Evolutionary conservation across 1,284 basidiomycete species (phyloP).

Genomic region (Afroboletus lepidellus): DNA sequence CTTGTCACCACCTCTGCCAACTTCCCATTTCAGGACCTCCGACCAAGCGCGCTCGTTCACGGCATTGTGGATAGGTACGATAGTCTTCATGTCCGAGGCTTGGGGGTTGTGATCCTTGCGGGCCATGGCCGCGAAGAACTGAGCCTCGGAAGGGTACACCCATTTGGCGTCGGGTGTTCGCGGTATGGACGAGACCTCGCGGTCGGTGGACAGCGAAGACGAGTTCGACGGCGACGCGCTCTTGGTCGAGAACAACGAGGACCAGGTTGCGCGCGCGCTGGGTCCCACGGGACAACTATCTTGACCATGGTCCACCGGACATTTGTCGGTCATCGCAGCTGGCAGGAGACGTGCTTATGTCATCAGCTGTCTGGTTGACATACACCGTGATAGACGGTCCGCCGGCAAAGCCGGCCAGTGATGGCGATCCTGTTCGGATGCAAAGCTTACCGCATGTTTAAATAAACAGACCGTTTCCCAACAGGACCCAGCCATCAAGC

Average conservation of each 20-base stretch:
- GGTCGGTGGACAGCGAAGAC: slow-evolving; percentile 55
- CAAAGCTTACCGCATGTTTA: background rate
- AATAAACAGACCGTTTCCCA: background rate
- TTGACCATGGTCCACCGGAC: slow-evolving; percentile 57
- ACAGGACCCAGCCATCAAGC: background rate
- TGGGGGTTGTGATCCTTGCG: slow-evolving; percentile 89
- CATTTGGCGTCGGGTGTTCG: slow-evolving; percentile 71
- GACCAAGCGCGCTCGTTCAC: slow-evolving; percentile 97
- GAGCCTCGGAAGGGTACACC: slow-evolving; percentile 98
- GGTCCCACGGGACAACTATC: slow-evolving; percentile 46
- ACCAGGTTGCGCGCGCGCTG: slow-evolving; percentile 49
- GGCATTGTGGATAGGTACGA: slow-evolving; percentile 98
- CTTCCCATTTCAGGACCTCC: slow-evolving; percentile 90
- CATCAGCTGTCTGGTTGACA: slow-evolving; percentile 13
- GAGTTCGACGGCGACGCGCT: slow-evolving; percentile 32
- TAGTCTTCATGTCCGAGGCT: slow-evolving; percentile 86
- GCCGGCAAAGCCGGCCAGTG: background rate
- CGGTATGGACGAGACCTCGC: slow-evolving; percentile 90
- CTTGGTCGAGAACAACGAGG: slow-evolving; percentile 40
- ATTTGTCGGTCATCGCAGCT: slow-evolving; percentile 46
- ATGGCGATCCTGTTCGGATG: background rate
- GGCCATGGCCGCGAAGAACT: slow-evolving; percentile 95
- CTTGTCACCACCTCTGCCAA: slow-evolving; percentile 68
- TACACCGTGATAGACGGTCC: too few species aligned
- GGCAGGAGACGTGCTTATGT: slow-evolving; percentile 17